A percentile compares a stretch with the other conserved stretches of the same genome.
Evolutionary conservation across 2,329 filamentous ascomycete genomes (phyloP).

Genomic region (Aspergillus ibericus): DNA sequence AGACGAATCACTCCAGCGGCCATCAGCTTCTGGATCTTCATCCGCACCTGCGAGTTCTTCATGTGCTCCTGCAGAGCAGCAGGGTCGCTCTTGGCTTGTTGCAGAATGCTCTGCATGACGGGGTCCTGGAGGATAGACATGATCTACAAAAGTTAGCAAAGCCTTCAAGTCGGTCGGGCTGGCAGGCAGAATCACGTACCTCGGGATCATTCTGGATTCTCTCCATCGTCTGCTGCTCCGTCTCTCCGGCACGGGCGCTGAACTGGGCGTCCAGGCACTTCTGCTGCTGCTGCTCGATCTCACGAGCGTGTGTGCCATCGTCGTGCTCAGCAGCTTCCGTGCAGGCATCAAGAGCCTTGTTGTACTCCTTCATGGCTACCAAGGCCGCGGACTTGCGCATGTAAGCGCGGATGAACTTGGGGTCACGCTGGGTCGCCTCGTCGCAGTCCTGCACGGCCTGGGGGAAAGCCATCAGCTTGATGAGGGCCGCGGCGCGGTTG

Average conservation of each 20-base stretch:
- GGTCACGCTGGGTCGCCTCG: constrained; percentile 83
- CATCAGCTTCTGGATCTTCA: constrained; percentile 92
- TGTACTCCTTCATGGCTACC: constrained; percentile 98
- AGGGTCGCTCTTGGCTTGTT: constrained; percentile 93
- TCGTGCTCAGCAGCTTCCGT: constrained; percentile 78
- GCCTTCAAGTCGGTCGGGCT: background rate
- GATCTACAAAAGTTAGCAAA: constrained; percentile 55
- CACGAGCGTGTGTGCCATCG: constrained; percentile 75
- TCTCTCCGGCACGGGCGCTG: constrained; percentile 86
- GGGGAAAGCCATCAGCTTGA: constrained; percentile 95
- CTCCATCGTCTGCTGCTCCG: constrained; percentile 91
- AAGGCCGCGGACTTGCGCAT: constrained; percentile 94
- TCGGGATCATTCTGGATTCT: constrained; percentile 88
- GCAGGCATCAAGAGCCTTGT: constrained; percentile 87
- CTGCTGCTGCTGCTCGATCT: constrained; percentile 92
- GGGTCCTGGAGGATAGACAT: constrained; percentile 91
- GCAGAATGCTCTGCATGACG: constrained; percentile 95
- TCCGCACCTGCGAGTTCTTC: constrained; percentile 80
- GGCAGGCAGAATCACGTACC: constrained; percentile 52
- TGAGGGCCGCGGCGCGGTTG: constrained; percentile 93
- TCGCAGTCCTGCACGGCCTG: constrained; percentile 91
- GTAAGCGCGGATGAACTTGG: constrained; percentile 92
- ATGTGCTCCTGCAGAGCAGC: constrained; percentile 95
- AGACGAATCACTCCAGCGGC: constrained; percentile 88
- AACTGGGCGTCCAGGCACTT: constrained; percentile 93